A percentile compares a stretch with the other conserved stretches of the same genome.
Evolutionary conservation across 805 yeast species (phyloP).

Genomic region (Candida adriatica): DNA sequence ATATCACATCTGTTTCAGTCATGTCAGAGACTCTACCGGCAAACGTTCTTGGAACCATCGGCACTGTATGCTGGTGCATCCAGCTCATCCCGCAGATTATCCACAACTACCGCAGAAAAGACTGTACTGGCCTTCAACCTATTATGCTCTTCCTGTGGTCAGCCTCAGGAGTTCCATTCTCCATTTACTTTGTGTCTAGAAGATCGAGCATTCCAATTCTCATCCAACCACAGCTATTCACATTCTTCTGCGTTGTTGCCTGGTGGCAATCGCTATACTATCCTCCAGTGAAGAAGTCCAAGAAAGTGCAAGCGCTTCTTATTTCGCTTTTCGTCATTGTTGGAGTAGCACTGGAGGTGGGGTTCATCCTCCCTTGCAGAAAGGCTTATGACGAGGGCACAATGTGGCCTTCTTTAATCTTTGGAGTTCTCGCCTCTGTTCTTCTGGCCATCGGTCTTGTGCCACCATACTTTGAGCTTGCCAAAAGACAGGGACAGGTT

Average conservation of each 20-base stretch:
- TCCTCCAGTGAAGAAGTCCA: constrained; percentile 52
- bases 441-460: constrained; percentile 69
- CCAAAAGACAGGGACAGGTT: constrained; percentile 74
- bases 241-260: constrained; percentile 57
- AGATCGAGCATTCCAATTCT: constrained; percentile 71
- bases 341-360: constrained; percentile 58
- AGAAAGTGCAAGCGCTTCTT: constrained; percentile 29
- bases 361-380: constrained; percentile 64
- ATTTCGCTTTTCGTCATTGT: constrained; percentile 33
- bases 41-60: constrained; percentile 76
- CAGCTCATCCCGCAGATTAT: constrained; percentile 83
- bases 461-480: constrained; percentile 85
- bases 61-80: constrained; percentile 89
- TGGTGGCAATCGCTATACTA: constrained; percentile 64
- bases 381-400: constrained; percentile 43
- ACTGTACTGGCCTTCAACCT: constrained; percentile 82
- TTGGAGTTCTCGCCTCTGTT: constrained; percentile 77
- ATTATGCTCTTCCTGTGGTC: constrained; percentile 80
- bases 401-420: constrained; percentile 71
- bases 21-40: constrained; percentile 36
- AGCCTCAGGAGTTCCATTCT: constrained; percentile 71
- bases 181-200: constrained; percentile 71
- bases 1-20: no score
- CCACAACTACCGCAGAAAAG: constrained; percentile 64
- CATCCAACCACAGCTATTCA: constrained; percentile 83